Evolutionary conservation across 148 eudicot species (phyloP), one percentile per base, ranked within the genome.

Genomic region (Arbutus unedo): DNA sequence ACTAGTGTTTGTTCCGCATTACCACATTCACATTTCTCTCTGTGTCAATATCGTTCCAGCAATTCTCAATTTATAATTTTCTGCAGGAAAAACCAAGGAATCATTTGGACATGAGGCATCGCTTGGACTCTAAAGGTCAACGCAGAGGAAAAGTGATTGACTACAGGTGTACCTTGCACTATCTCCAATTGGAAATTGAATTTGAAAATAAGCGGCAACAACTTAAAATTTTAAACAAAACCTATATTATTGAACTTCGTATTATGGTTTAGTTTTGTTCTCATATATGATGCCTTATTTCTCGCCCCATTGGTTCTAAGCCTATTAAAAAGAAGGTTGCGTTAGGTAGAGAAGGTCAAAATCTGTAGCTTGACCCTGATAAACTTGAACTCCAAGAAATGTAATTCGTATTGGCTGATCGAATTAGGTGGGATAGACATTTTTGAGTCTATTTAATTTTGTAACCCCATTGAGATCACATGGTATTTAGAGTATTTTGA

Each of bases 61-160:
- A 44, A 44, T 81, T 48, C 25, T 82, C 7, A 54, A 11, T 31
- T 31, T 31, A 1, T 31, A 31, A 31, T 70, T 68, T 62, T 21
- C 16, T 77, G 38, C 88, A 96, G 99, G 99, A 96, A 85, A 94
- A 92, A 79, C 98, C 98, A 74, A 91, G 94, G 88, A 93, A 96
- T 86, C 99, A 96, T 84, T 84, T 96, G 92, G 99, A 96, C 84
- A 83, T 96, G 94, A 89, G 99, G 88, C 92, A 96, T 85, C 97
- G 98, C 21, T 85, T 96, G 92, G 97, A 96, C 84, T 96, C 99
- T 78, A 94, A 88, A 87, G 99, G 99, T 84, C 98, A 96, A 86
- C 95, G 99, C 49, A 83, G 88, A 88, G 99, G 99, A 82, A 96
- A 96, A 89, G 89, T 96, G 81, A 96, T 96, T 78, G 99, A 96